A percentile compares a stretch with the other conserved stretches of the same genome.
These are phyloP conservation scores for Flammula alnicola DNA, from an alignment of 1,284 basidiomycete genomes.

Conservation along the genomic window DNA sequence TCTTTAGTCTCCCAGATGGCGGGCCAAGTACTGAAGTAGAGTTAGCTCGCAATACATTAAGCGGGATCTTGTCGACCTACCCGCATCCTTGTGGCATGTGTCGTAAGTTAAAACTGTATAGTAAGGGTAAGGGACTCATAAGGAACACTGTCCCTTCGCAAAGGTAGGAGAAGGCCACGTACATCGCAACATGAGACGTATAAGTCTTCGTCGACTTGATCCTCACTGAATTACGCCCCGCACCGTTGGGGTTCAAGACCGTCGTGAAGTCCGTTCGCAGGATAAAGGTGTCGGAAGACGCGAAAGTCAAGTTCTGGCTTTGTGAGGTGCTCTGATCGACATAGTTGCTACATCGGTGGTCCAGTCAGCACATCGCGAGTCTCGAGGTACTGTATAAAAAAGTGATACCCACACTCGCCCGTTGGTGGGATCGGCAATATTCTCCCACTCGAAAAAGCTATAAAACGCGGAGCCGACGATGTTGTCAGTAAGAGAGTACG, in stretches of 20 bases:
- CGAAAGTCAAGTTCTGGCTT: conserved; percentile 37
- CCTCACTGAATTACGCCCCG: conserved; percentile 35
- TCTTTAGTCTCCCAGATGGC: conserved; percentile 34
- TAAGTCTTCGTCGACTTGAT: conserved; percentile 31
- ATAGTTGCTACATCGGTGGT: conserved; percentile 31
- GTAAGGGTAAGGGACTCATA: background rate
- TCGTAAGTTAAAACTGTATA: conserved; percentile 32
- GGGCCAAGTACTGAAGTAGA: conserved; percentile 31
- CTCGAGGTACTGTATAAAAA: background rate
- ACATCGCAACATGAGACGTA: conserved; percentile 34
- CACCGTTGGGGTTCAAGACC: conserved; percentile 38
- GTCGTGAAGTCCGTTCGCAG: conserved; percentile 48
- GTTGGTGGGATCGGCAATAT: conserved; percentile 49
- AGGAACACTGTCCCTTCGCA: background rate
- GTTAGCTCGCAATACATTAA: background rate
- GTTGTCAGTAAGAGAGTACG: conserved; percentile 42
- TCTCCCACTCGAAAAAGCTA: conserved; percentile 46
- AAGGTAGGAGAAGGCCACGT: conserved; percentile 6
- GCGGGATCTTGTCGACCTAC: conserved; percentile 19
- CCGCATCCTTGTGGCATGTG: conserved; percentile 39
- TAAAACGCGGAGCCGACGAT: conserved; percentile 50
- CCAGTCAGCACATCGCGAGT: background rate
- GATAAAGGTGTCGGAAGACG: conserved; percentile 35
- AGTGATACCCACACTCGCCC: conserved; percentile 47
- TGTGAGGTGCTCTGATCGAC: conserved; percentile 35